These are phyloP conservation scores for Scheffersomyces cryptocercus DNA, from an alignment of 1,139 yeast genomes.

Conservation along the genomic window DNA sequence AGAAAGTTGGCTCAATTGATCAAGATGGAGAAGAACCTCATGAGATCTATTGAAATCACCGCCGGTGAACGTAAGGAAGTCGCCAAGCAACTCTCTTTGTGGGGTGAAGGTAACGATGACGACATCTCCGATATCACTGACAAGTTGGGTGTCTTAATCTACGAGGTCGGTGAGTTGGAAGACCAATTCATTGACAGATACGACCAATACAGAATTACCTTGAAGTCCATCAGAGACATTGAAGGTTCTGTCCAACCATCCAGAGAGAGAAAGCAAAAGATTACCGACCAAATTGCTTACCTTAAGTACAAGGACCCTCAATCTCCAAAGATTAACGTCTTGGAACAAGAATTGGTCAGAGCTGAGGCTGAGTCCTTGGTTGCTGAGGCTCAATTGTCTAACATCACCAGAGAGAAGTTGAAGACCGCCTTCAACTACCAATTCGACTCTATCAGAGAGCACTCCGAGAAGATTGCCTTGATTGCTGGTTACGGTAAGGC, in stretches of 20 bases:
- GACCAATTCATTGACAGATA: slow-evolving; percentile 85
- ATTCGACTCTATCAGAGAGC: slow-evolving; percentile 80
- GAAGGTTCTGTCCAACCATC: slow-evolving; percentile 88
- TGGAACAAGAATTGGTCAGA: slow-evolving; percentile 86
- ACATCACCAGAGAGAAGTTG: slow-evolving; percentile 83
- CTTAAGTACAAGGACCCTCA: slow-evolving; percentile 83
- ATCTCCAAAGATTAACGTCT: slow-evolving; percentile 75
- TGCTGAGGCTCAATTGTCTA: slow-evolving; percentile 87
- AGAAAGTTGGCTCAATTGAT: slow-evolving; percentile 75
- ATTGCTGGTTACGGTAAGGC: slow-evolving; percentile 92
- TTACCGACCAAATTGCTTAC: slow-evolving; percentile 82
- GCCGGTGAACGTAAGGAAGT: slow-evolving; percentile 80
- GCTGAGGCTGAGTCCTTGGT: slow-evolving; percentile 90
- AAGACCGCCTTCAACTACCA: slow-evolving; percentile 84
- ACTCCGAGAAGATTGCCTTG: slow-evolving; percentile 79
- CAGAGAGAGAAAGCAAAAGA: slow-evolving; percentile 81
- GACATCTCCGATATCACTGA: slow-evolving; percentile 85
- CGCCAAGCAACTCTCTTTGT: slow-evolving; percentile 77
- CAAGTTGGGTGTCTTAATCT: slow-evolving; percentile 78
- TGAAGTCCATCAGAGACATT: slow-evolving; percentile 79
- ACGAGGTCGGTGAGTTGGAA: slow-evolving; percentile 84
- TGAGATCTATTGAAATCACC: slow-evolving; percentile 77
- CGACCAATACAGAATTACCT: slow-evolving; percentile 81
- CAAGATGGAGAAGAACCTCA: slow-evolving; percentile 79
- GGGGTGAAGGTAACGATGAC: slow-evolving; percentile 88